Conservation (phyloP, 2,329 filamentous ascomycete genomes). For the Cercospora sojina region DNA sequence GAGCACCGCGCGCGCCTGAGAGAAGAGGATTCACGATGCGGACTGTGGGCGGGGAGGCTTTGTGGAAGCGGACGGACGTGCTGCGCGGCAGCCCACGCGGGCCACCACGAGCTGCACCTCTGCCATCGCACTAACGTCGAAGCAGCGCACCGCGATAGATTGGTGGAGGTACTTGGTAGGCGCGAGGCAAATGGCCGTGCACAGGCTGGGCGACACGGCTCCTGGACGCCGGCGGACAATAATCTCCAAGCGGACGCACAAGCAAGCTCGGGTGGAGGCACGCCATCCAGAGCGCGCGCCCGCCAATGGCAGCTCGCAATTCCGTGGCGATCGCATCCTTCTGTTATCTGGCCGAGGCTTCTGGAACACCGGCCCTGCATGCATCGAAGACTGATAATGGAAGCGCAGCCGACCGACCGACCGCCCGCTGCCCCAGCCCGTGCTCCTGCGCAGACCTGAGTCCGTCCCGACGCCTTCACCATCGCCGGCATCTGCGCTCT, state of each 20-base stretch:
- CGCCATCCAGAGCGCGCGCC: not conserved
- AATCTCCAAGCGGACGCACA: not conserved
- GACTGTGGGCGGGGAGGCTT: not conserved
- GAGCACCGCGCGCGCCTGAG: not conserved
- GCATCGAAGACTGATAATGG: not conserved
- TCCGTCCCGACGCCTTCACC: not conserved
- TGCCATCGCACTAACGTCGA: conserved; percentile 15
- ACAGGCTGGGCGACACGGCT: not conserved
- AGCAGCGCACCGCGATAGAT: conserved; percentile 10
- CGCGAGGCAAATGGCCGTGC: conserved; percentile 11
- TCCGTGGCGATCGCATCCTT: not conserved
- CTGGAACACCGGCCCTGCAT: not conserved
- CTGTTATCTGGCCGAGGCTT: not conserved
- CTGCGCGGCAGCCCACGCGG: not conserved
- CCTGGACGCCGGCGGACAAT: not conserved
- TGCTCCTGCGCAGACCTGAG: not conserved
- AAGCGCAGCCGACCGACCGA: not conserved
- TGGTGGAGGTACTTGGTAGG: not conserved
- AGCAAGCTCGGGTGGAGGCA: not conserved
- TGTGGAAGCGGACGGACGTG: not conserved
- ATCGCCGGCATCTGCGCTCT: not conserved
- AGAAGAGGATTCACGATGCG: not conserved
- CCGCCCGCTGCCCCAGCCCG: not conserved
- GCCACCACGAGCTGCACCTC: not conserved
- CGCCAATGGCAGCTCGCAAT: not conserved